Base-by-base conservation (phyloP, 2,329 filamentous ascomycete species). In the Apiospora marii region DNA sequence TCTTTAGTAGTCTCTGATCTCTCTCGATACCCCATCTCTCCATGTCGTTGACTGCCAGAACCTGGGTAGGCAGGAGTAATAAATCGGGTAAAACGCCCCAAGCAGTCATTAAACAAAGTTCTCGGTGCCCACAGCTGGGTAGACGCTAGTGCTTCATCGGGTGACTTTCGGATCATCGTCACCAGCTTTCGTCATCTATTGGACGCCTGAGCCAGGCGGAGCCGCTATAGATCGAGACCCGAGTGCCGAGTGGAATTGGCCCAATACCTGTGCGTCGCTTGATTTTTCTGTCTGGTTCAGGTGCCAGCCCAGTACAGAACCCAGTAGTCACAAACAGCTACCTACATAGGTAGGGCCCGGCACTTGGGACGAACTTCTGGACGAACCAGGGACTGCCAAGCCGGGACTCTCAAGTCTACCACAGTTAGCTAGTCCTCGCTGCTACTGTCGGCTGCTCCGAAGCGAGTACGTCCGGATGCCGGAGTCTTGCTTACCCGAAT, bases 371-470 rank as follows among this genome's bases (percentile, higher is more conserved):
- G 58, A 64, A 64, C 58, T 19, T 19, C 30, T 10, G 14, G n/a
- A n/a, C n/a, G n/a, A n/a, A n/a, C n/a, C n/a, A 19, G 16, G 13
- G 27, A 8, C 34, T n/a, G 58, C 34, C 30, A 41, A n/a, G 58
- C 58, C 58, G 19, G 58, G 34, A 64, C 8, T 10, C 16, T 22
- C 1, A 41, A 41, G 8, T 41, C 30, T 64, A 34, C 27, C 14
- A 51, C 49, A 16, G 49, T 24, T 24, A 24, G 4, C 49, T 30
- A 22, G 14, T 30, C n/a, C 34, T 64, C 7, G 19, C 10, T 14
- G 58, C 34, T 19, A 61, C 51, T 27, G 30, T 64, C 58, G 58
- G 58, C n/a, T 19, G n/a, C 22, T 34, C 58, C 58, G 58, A 64
- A n/a, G 58, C 58, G 19, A 37, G 7, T 19, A 37, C 22, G n/a